Base-by-base conservation (phyloP, 2,329 filamentous ascomycete genomes). In the Septoria linicola region DNA sequence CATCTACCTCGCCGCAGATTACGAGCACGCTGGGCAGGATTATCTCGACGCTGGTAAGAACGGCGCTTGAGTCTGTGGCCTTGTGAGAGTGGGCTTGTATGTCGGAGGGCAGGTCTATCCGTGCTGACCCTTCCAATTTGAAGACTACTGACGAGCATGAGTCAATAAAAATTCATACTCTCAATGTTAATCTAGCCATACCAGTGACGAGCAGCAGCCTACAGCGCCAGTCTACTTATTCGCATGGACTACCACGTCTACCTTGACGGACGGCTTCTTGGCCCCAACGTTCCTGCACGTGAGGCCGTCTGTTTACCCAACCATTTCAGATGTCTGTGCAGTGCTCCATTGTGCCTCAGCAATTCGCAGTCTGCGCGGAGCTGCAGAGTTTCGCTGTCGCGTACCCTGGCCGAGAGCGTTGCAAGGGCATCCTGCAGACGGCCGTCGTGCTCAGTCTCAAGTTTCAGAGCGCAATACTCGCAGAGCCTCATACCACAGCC, bases 1-100 rank as follows among this genome's bases (percentile, higher is more conserved):
- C 51, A 80, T 80, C 19, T 96, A 93, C 72, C 95, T 99, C 66
- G 78, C 83, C 52, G 81, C 74, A 51, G 80, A 86, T 63, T 93
- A 93, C 66, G 87, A 89, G 71, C 83, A 81, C 21, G 85, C 87
- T 0, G 79, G 79, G 10, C 77, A 82, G 58, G 83, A 87, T 49
- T 91, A 91, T 64, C 76, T 85, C 49, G 86, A 89, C 32, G 51
- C 44, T 14, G 53, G 60, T 13, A 66, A 64, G 51, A 60, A 41
- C 21, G 55, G 39, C 39, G 27, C 30, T 23, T 49, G 21, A 41
- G 20, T 19, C 27, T 41, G 19, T 17, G 25, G 46, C 16, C 20
- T 34, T n/a, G n/a, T n/a, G n/a, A n/a, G n/a, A n/a, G n/a, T n/a
- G n/a, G n/a, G n/a, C n/a, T n/a, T n/a, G n/a, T n/a, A n/a, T n/a